phyloP scores from a whole-genome alignment of 345 rosid genomes.

The Rhodomyrtus tomentosa region DNA sequence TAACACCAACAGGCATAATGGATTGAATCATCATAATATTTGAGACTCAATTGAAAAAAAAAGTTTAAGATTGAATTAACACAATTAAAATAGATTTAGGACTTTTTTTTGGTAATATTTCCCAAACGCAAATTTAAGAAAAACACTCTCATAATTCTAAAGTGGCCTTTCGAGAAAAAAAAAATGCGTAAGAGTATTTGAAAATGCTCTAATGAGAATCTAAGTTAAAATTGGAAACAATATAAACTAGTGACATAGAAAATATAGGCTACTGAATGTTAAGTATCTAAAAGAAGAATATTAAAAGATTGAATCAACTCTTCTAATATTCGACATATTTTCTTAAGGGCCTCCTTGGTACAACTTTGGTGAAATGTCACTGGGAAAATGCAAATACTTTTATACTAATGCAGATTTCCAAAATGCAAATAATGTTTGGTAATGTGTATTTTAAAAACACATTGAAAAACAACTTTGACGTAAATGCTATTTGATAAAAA shows the following conservation, averaged over 20 bases:
- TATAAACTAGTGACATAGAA: background rate
- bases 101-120: no score
- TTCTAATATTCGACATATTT: background rate
- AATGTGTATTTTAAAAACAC: background rate
- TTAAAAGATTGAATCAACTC: background rate
- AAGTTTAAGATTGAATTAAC: no score
- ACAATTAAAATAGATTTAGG: no score
- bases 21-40: no score
- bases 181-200: background rate
- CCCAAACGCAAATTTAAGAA: background rate
- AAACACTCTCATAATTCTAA: background rate
- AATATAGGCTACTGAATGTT: background rate
- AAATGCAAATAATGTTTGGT: background rate
- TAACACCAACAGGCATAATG: no score
- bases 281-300: background rate
- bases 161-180: background rate
- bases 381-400: accelerated
- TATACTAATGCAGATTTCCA: no score
- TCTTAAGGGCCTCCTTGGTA: background rate
- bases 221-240: background rate
- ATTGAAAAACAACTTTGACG: background rate
- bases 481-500: background rate
- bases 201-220: background rate
- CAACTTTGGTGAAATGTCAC: background rate
- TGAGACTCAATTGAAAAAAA: no score